These are phyloP conservation scores for Moesziomyces sp. DNA, from an alignment of 1,284 basidiomycete genomes.

Conservation along the genomic window DNA sequence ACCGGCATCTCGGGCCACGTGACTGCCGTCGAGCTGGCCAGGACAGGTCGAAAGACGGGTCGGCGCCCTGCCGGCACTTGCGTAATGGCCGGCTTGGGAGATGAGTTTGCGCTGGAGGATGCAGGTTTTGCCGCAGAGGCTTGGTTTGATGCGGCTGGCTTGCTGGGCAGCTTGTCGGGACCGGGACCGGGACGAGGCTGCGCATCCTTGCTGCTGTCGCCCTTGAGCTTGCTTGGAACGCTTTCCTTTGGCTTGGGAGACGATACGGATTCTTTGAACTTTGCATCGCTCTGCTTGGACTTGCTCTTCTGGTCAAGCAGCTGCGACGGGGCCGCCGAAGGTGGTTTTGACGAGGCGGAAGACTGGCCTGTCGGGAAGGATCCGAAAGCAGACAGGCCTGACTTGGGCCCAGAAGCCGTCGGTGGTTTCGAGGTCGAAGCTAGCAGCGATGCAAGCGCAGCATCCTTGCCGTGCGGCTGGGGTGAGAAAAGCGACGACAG, in stretches of 20 bases:
- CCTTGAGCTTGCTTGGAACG: not conserved
- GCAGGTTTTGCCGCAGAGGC: not conserved
- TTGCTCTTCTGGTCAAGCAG: slow-evolving; percentile 19
- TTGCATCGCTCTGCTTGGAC: slow-evolving; percentile 5
- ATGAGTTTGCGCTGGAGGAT: not conserved
- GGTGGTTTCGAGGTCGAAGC: slow-evolving; percentile 37
- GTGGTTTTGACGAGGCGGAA: not conserved
- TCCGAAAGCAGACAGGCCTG: slow-evolving; percentile 28
- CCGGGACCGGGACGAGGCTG: no score
- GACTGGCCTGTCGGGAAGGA: slow-evolving; percentile 13
- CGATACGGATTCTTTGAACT: not conserved
- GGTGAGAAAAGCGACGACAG: slow-evolving; percentile 46
- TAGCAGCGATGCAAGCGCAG: slow-evolving; percentile 34
- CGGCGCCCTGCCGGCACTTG: slow-evolving; percentile 27
- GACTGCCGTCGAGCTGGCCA: slow-evolving; percentile 42
- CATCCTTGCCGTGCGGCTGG: slow-evolving; percentile 45
- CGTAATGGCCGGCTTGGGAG: not conserved
- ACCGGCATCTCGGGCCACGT: slow-evolving; percentile 46
- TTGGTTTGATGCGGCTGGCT: not conserved
- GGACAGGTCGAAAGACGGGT: slow-evolving; percentile 46
- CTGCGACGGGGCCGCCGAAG: not conserved
- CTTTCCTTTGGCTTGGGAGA: not conserved
- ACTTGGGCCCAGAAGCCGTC: slow-evolving; percentile 13
- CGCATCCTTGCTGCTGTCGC: slow-evolving; percentile 10
- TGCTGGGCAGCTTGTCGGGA: not conserved